A percentile compares a stretch with the other conserved stretches of the same genome.
These are phyloP conservation scores for Diversispora eburnea DNA, from an alignment of 192 early-diverging fungal genomes.

Conservation along the genomic window DNA sequence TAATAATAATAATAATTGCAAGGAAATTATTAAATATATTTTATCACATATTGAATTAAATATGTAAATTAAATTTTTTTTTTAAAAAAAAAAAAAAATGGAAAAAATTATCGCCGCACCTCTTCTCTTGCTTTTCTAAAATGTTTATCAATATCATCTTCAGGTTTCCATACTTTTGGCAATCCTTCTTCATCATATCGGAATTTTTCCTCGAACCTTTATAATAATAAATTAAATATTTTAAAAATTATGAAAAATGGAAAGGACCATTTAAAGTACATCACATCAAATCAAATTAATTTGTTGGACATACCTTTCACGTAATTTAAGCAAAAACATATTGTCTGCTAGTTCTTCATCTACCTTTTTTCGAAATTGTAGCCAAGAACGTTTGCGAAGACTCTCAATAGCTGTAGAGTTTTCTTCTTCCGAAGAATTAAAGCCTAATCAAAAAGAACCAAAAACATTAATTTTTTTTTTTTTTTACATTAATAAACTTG, in stretches of 20 bases:
- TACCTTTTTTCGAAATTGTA: constrained; percentile 63
- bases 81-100: background rate
- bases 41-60: background rate
- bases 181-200: constrained; percentile 90
- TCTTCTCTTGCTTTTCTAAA: constrained; percentile 74
- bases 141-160: constrained; percentile 89
- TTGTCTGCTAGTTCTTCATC: constrained; percentile 82
- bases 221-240: background rate
- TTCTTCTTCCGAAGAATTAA: constrained; percentile 52
- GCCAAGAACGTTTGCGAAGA: constrained; percentile 70
- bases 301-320: constrained; percentile 39
- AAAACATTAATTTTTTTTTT: no score
- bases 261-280: no score
- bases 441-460: constrained; percentile 34
- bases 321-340: constrained; percentile 76
- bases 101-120: constrained; percentile 19
- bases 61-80: background rate
- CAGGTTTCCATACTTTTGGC: constrained; percentile 91
- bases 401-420: constrained; percentile 48
- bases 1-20: no score
- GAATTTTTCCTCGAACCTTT: constrained; percentile 85
- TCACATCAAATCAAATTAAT: background rate
- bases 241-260: no score
- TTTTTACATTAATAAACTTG: background rate
- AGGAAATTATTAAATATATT: no score